Conservation (phyloP, 2,329 filamentous ascomycete species). For the Xylaria sp. region DNA sequence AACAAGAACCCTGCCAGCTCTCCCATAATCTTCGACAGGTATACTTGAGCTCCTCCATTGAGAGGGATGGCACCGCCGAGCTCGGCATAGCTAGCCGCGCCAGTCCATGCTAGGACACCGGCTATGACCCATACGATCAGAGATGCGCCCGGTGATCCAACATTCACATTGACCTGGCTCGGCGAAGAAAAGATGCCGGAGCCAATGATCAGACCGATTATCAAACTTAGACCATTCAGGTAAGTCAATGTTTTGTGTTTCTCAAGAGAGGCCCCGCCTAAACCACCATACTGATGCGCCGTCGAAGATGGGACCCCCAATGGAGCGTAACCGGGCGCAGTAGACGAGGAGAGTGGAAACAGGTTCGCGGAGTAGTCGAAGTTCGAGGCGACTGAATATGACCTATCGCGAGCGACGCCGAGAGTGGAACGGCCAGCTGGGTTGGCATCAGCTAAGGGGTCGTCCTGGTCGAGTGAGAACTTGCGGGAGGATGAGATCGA, state of each 20-base stretch:
- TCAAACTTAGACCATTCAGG: conserved; percentile 83
- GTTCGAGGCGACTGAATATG: conserved; percentile 84
- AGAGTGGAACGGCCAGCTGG: conserved; percentile 40
- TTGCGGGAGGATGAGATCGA: conserved; percentile 89
- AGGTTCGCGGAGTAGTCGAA: conserved; percentile 95
- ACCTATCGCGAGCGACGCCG: conserved; percentile 50
- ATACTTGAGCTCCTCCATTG: conserved; percentile 90
- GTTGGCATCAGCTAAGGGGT: conserved; percentile 64
- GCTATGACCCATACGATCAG: conserved; percentile 89
- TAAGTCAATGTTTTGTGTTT: conserved; percentile 95
- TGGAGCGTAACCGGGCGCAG: conserved; percentile 70
- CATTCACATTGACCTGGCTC: conserved; percentile 85
- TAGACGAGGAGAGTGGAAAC: conserved; percentile 83
- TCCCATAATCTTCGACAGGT: conserved; percentile 92
- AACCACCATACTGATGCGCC: conserved; percentile 43
- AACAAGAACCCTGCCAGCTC: conserved; percentile 91
- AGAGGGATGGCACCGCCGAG: conserved; percentile 91
- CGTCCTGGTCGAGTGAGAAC: conserved; percentile 81
- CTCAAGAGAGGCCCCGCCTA: conserved; percentile 77
- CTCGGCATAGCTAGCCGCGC: conserved; percentile 90
- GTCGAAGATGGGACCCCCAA: conserved; percentile 68
- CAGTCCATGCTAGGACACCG: conserved; percentile 92
- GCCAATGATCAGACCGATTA: conserved; percentile 90
- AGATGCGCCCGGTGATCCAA: conserved; percentile 83
- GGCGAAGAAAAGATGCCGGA: conserved; percentile 95